Conservation (phyloP, 73 alveolate genomes). For the Urostyla sp. region DNA sequence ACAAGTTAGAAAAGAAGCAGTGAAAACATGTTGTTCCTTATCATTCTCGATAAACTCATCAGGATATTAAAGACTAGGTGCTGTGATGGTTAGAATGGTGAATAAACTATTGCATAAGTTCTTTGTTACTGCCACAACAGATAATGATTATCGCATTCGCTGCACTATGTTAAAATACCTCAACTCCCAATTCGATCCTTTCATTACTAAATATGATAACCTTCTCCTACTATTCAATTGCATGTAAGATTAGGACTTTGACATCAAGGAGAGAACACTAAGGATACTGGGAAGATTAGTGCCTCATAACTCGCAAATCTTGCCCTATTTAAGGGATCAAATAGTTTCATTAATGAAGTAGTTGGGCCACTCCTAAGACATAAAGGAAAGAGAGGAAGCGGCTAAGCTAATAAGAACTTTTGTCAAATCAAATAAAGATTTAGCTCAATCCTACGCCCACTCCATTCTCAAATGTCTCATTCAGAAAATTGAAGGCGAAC, state of each 20-base stretch:
- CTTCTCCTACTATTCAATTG: conserved; percentile 77
- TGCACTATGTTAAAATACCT: conserved; percentile 82
- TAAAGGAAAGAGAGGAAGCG: conserved; percentile 77
- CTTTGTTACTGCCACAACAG: conserved; percentile 87
- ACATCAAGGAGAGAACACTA: conserved; percentile 79
- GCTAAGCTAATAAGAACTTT: conserved; percentile 74
- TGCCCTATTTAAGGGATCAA: conserved; percentile 78
- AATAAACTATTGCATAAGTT: conserved; percentile 80
- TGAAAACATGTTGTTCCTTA: conserved; percentile 66
- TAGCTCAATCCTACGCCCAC: conserved; percentile 73
- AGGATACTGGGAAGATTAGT: conserved; percentile 81
- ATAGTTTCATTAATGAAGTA: conserved; percentile 65
- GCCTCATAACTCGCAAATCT: conserved; percentile 72
- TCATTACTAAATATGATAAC: conserved; percentile 71
- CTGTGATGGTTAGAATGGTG: conserved; percentile 70
- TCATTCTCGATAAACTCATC: conserved; percentile 44
- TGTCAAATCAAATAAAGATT: conserved; percentile 62
- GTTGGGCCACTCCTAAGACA: conserved; percentile 64
- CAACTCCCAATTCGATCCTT: conserved; percentile 83
- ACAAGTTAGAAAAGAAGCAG: conserved; percentile 65
- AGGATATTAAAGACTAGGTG: conserved; percentile 51
- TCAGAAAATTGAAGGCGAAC: conserved; percentile 65
- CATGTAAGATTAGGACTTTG: conserved; percentile 79
- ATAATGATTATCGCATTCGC: conserved; percentile 81
- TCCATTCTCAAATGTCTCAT: conserved; percentile 69